Conservation (phyloP, 1,284 basidiomycete species). For the Heterobasidion occidentale region DNA sequence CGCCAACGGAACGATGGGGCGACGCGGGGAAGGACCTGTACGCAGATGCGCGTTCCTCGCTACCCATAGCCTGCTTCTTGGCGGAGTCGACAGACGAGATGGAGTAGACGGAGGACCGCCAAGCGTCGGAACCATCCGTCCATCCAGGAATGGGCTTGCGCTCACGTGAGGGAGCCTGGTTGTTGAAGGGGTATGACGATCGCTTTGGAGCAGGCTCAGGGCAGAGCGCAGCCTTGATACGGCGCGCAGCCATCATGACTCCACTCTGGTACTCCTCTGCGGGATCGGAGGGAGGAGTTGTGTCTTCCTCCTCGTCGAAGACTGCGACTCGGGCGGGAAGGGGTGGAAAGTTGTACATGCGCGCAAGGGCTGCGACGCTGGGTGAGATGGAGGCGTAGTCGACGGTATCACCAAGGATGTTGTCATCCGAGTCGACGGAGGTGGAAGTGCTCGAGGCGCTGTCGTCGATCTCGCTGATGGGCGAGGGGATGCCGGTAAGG, state of each 20-base stretch:
- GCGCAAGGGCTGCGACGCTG: constrained; percentile 41
- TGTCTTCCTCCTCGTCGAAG: constrained; percentile 8
- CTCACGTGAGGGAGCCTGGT: constrained; percentile 16
- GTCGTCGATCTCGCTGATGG: constrained; percentile 33
- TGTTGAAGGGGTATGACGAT: constrained; percentile 14
- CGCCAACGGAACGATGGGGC: constrained; percentile 37
- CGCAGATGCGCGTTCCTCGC: constrained; percentile 18
- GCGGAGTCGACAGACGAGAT: constrained; percentile 25
- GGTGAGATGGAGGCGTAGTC: constrained; percentile 21
- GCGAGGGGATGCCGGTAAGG: constrained; percentile 20
- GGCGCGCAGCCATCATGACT: constrained; percentile 59
- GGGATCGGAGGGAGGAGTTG: constrained; percentile 15
- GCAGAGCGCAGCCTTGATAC: constrained; percentile 42
- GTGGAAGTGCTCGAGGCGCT: constrained; percentile 34
- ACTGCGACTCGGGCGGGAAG: constrained; percentile 24
- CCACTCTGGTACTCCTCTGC: constrained; percentile 42
- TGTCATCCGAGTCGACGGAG: constrained; percentile 20
- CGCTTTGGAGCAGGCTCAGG: constrained; percentile 28
- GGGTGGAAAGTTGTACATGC: constrained; percentile 46
- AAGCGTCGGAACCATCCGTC: constrained; percentile 58
- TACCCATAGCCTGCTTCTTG: constrained; percentile 14
- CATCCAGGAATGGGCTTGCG: constrained; percentile 51
- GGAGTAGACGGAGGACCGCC: constrained; percentile 53
- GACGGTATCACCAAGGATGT: constrained; percentile 16
- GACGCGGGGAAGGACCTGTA: constrained; percentile 41